These are phyloP conservation scores for Candida odintsovae DNA, from an alignment of 805 yeast genomes.

Conservation along the genomic window DNA sequence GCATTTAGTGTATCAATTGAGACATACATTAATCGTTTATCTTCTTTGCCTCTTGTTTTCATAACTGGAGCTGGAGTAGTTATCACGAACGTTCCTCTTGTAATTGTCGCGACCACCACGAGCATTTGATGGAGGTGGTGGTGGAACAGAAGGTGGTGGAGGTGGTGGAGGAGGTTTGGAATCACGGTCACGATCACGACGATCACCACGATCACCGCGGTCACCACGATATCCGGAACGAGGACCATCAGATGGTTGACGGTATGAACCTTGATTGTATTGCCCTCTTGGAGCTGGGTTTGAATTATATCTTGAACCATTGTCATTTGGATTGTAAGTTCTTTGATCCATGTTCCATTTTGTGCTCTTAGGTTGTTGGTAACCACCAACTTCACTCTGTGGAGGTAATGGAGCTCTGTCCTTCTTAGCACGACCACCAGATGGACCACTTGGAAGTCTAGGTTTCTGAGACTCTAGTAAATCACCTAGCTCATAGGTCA, in stretches of 20 bases:
- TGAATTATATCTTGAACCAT: not conserved
- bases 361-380: not conserved
- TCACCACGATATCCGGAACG: not conserved
- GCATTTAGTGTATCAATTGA: too few relatives aligned
- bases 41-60: slow-evolving; percentile 10
- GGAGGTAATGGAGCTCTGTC: slow-evolving; percentile 6
- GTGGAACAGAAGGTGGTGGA: slow-evolving; percentile 13
- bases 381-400: slow-evolving; percentile 6
- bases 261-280: slow-evolving; percentile 4
- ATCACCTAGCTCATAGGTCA: not conserved
- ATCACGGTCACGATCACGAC: not conserved
- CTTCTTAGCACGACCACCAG: not conserved
- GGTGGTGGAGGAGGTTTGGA: slow-evolving; percentile 9
- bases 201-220: not conserved
- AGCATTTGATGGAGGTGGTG: not conserved
- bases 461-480: not conserved
- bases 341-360: slow-evolving; percentile 6
- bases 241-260: not conserved
- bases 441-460: not conserved
- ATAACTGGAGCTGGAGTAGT: not conserved
- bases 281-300: not conserved
- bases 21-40: not conserved
- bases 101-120: not conserved
- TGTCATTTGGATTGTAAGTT: not conserved
- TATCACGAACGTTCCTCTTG: slow-evolving; percentile 4